Evolutionary conservation across 768 basidiomycete genomes (phyloP).

Genomic region (Mycena vulgaris): DNA sequence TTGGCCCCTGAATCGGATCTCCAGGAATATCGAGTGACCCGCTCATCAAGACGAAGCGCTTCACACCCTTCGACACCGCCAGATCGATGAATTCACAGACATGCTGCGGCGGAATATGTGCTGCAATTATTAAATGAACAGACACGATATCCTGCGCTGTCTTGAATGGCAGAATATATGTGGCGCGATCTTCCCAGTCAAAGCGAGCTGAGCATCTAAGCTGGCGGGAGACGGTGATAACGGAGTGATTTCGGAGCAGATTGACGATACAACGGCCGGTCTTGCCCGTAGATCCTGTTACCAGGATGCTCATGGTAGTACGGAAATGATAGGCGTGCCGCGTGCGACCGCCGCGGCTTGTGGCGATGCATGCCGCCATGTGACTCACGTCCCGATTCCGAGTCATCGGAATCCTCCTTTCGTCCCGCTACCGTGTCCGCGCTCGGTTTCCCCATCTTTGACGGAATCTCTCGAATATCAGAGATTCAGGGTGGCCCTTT

Average conservation of each 20-base stretch:
- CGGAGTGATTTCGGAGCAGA: background rate
- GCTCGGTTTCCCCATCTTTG: too few species aligned
- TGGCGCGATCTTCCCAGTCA: conserved; percentile 31
- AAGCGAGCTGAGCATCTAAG: conserved; percentile 14
- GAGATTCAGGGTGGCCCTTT: too few species aligned
- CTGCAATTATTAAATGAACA: conserved; percentile 23
- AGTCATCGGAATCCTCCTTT: too few species aligned
- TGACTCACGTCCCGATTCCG: too few species aligned
- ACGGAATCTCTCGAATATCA: too few species aligned
- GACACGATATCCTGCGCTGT: conserved; percentile 16
- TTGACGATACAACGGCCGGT: conserved; percentile 20
- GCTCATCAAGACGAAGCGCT: conserved; percentile 30
- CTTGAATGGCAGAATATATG: conserved; percentile 28
- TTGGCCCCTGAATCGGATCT: conserved; percentile 23
- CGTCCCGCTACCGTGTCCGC: too few species aligned
- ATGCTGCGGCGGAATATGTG: conserved; percentile 1
- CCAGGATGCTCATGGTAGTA: conserved; percentile 18
- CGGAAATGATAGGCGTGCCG: too few species aligned
- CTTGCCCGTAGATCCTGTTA: conserved; percentile 23
- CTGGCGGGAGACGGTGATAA: conserved; percentile 21
- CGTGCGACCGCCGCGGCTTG: too few species aligned
- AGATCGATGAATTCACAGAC: conserved; percentile 27
- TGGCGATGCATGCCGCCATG: too few species aligned
- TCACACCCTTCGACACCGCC: conserved; percentile 23
- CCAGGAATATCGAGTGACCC: conserved; percentile 21